phyloP scores from a whole-genome alignment of 225 moss, liverwort and hornwort genomes.

The Marchantia polymorpha region DNA sequence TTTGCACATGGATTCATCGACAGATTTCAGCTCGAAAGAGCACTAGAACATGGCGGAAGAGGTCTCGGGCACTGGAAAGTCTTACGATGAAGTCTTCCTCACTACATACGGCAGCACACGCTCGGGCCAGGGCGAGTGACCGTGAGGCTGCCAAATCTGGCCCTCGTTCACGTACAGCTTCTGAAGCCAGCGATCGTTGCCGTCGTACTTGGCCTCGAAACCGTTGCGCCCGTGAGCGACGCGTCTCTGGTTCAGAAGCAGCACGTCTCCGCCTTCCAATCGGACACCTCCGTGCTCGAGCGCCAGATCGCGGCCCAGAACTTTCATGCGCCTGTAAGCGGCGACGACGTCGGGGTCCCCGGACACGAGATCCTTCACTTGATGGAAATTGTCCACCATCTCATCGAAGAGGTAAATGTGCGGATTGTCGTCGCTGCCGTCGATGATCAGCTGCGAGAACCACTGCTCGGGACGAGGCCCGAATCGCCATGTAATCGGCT shows the following conservation, averaged over 20 bases:
- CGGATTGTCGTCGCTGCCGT: constrained; percentile 20
- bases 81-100: background rate
- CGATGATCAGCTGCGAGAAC: constrained; percentile 17
- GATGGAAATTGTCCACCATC: background rate
- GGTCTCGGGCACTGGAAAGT: too few species aligned
- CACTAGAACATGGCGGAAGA: too few species aligned
- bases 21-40: too few species aligned
- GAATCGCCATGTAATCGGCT: constrained; percentile 20
- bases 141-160: constrained; percentile 23
- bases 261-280: constrained; percentile 19
- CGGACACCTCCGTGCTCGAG: constrained; percentile 6
- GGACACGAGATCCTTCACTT: background rate
- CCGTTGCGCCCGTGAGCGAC: constrained; percentile 18
- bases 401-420: constrained; percentile 13
- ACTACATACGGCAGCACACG: constrained; percentile 4
- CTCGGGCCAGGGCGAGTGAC: constrained; percentile 27
- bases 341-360: background rate
- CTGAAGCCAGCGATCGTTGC: constrained; percentile 29
- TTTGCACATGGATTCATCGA: too few species aligned
- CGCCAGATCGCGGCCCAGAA: background rate
- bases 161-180: constrained; percentile 20
- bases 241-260: constrained; percentile 27
- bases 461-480: background rate
- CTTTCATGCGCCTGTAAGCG: background rate
- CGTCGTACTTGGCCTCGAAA: constrained; percentile 11